Percentiles rank a stretch among this genome's conserved stretches.
Conservation (phyloP, 2,329 filamentous ascomycete genomes). For the Penicillium hordei region DNA sequence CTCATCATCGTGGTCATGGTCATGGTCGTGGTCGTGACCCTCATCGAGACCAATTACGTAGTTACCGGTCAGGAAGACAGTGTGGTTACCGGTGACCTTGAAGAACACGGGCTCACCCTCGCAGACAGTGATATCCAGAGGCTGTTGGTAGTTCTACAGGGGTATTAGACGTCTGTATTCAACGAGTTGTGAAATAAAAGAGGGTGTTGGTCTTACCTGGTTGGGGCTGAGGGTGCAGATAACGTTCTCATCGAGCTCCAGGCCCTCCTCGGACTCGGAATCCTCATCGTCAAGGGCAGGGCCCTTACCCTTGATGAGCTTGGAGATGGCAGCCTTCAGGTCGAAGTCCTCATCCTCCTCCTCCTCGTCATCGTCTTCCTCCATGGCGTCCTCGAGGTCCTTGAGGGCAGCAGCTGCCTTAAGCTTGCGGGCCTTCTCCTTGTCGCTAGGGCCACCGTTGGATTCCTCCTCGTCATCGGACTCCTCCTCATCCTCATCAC, state of each 20-base stretch:
- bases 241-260: conserved; percentile 82
- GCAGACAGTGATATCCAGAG: conserved; percentile 86
- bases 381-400: conserved; percentile 69
- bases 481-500: conserved; percentile 51
- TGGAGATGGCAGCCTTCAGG: conserved; percentile 50
- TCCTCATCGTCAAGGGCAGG: conserved; percentile 68
- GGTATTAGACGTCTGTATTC: conserved; percentile 5
- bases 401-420: conserved; percentile 73
- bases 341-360: conserved; percentile 64
- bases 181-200: neutral
- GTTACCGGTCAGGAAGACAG: conserved; percentile 92
- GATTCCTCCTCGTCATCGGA: conserved; percentile 71
- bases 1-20: conserved; percentile 57
- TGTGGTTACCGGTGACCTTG: conserved; percentile 83
- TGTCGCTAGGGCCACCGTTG: conserved; percentile 90
- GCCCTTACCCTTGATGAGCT: conserved; percentile 65
- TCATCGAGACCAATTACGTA: conserved; percentile 74
- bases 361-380: conserved; percentile 57
- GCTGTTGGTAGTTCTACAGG: conserved; percentile 83
- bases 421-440: conserved; percentile 83
- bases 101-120: conserved; percentile 92
- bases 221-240: conserved; percentile 93
- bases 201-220: conserved; percentile 61
- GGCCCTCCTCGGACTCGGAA: conserved; percentile 57
- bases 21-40: conserved; percentile 42